A percentile compares a stretch with the other conserved stretches of the same genome.
phyloP scores from a whole-genome alignment of 2,329 filamentous ascomycete genomes.

The Scedosporium boydii region DNA sequence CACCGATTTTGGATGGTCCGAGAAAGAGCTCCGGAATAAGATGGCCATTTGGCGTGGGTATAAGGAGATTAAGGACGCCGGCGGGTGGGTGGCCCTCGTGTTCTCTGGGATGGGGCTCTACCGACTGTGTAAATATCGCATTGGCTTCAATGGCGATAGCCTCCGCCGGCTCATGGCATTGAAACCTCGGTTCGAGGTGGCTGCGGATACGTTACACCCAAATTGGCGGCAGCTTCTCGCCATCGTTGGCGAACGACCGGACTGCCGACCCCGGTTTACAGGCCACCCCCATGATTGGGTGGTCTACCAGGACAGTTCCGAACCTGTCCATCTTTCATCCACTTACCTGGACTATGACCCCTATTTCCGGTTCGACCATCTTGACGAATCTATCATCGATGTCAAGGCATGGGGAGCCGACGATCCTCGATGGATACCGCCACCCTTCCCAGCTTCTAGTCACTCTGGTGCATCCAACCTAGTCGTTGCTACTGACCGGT shows the following conservation, averaged over 20 bases:
- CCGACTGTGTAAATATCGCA: conserved; percentile 50
- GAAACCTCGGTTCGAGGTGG: conserved; percentile 38
- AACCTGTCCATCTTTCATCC: conserved; percentile 29
- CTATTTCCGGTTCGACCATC: conserved; percentile 35
- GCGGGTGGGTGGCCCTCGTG: conserved; percentile 44
- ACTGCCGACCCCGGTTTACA: conserved; percentile 23
- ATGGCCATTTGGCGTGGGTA: conserved; percentile 46
- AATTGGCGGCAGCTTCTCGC: conserved; percentile 40
- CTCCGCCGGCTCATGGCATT: conserved; percentile 28
- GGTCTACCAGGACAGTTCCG: conserved; percentile 28
- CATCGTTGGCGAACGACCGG: conserved; percentile 31
- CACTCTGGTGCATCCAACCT: not conserved
- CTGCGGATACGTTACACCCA: conserved; percentile 43
- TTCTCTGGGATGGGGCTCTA: conserved; percentile 50
- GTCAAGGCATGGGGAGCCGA: conserved; percentile 34
- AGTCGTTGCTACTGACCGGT: conserved; percentile 13
- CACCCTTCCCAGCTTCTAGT: conserved; percentile 15
- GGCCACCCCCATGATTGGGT: conserved; percentile 45
- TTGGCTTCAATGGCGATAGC: conserved; percentile 28
- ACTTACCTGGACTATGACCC: conserved; percentile 38
- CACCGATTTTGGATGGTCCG: conserved; percentile 42
- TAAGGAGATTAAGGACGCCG: conserved; percentile 46
- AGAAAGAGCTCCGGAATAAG: conserved; percentile 46
- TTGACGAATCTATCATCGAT: conserved; percentile 40
- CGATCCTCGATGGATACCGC: conserved; percentile 35